Evolutionary conservation across 1,139 yeast species (phyloP), one percentile per base, ranked within the genome.

Genomic region (Candida glucosophila): DNA sequence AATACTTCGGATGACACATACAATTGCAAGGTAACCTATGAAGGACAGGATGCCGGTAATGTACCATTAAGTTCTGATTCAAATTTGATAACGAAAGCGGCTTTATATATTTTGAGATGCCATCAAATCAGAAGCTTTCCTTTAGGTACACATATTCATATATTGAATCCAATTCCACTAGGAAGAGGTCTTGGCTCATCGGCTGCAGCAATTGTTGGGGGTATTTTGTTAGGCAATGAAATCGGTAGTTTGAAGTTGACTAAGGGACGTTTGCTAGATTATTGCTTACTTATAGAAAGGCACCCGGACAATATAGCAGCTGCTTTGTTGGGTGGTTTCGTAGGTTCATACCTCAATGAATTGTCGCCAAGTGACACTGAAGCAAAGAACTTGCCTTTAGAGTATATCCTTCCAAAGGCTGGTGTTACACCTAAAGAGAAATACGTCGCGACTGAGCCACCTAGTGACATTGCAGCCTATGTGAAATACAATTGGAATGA

Each of bases 171-270:
- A 16, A 86, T 90, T 39, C 97, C 98, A 5, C 64, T 90, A 35
- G 97, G 98, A 16, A 76, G 98, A 50, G 98, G 98, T 6, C 67
- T 90, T 33, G 98, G 98, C 2, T 88, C 97, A 1, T 81, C 94
- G n/a, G 98, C 96, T 25, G 95, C 97, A 7, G 98, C 98, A 20
- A 95, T 90, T 19, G 97, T 90, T 14, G 97, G 94, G 9, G 98
- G 98, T 40, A 90, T 82, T n/a, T 66, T 86, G 58, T 65, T 90
- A 21, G 98, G 93, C 22, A 83, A 82, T 47, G 90, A 78, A 41
- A 64, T 86, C 15, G 96, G 92, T 14, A 65, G 71, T 30, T 61
- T 90, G 24, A 74, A 72, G 2, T 72, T 85, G 35, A 61, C 77
- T 29, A 88, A 81, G 52, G 77, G 73, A 40, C 67, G 98, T 41